phyloP scores from a whole-genome alignment of 139 green algal species.

The Ulvella scutata region DNA sequence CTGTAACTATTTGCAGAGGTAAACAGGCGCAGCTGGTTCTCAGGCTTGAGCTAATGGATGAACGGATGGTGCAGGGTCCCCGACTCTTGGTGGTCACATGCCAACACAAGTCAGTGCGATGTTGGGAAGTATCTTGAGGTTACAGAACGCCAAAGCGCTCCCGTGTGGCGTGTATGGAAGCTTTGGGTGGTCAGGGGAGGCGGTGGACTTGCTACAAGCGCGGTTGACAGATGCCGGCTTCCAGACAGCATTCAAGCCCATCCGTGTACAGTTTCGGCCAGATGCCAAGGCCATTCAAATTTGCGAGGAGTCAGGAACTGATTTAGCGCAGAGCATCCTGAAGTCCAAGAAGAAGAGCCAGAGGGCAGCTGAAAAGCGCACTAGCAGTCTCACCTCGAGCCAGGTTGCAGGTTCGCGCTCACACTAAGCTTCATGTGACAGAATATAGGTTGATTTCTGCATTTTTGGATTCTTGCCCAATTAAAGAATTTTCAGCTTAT shows the following conservation, averaged over 20 bases:
- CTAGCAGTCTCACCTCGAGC: not conserved
- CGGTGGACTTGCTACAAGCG: constrained; percentile 44
- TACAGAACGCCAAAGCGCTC: constrained; percentile 33
- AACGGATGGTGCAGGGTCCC: constrained; percentile 29
- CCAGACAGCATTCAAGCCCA: constrained; percentile 67
- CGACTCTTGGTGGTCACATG: constrained; percentile 92
- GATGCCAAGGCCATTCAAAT: constrained; percentile 53
- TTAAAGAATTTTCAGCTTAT: too few relatives aligned
- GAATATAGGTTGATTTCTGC: too few relatives aligned
- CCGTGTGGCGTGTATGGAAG: constrained; percentile 89
- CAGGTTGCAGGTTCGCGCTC: not conserved
- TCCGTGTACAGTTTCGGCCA: constrained; percentile 89
- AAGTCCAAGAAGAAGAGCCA: constrained; percentile 34
- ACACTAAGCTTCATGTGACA: not conserved
- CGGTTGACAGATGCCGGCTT: constrained; percentile 74
- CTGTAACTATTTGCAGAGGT: not conserved
- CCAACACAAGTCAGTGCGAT: constrained; percentile 70
- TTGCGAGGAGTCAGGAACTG: constrained; percentile 78
- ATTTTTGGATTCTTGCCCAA: too few relatives aligned
- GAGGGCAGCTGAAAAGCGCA: constrained; percentile 17
- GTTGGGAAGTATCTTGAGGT: constrained; percentile 65
- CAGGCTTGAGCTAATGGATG: too few relatives aligned
- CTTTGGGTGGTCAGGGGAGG: constrained; percentile 92
- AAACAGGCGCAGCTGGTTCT: too few relatives aligned
- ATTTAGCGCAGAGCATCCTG: constrained; percentile 46